Evolutionary conservation across 2,329 filamentous ascomycete genomes (phyloP), one percentile per base, ranked within the genome.

Genomic region (Colletotrichum brevisporum): DNA sequence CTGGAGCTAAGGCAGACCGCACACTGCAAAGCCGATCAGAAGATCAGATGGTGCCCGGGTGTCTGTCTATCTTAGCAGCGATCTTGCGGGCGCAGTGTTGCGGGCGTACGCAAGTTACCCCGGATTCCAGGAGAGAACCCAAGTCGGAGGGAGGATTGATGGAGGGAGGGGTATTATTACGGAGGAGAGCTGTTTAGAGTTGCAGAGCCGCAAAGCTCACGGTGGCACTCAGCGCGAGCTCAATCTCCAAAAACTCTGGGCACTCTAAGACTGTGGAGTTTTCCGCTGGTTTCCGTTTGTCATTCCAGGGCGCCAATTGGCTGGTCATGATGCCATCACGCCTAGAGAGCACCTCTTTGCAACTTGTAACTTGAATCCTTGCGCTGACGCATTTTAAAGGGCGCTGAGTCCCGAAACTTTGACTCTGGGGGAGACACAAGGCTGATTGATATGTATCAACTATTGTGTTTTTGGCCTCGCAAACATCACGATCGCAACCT

Each of bases 291-390:
- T 48, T 36, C 16, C 54, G 24, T 69, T 54, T 51, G 62, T 66
- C 66, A 65, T 65, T 65, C 54, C 50, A 21, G 50, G 53, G 27
- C n/a, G 36, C 51, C 50, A 60, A 69, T 69, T 69, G 66, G 66
- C 51, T 60, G 62, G 18, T 8, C 24, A 61, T 60, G 66, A 66
- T 66, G 51, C 62, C 55, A 66, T 60, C 31, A 55, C 39, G 41
- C 43, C 62, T 10, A 43, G 41, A 56, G 26, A n/a, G 13, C 43
- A 21, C 21, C 21, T 24, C 21, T 24, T 24, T 24, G 21, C 26
- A 36, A 51, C 53, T 53, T 54, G 53, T 13, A 36, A 55, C 45
- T 64, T 43, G 1, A 21, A 66, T 36, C 66, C 66, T 41, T 66
- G 55, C 39, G 65, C 65, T 36, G 31, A 36, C 31, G 5, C 31